These are phyloP conservation scores for Trichoderma pleuroti DNA, from an alignment of 2,329 filamentous ascomycete genomes.

Conservation along the genomic window DNA sequence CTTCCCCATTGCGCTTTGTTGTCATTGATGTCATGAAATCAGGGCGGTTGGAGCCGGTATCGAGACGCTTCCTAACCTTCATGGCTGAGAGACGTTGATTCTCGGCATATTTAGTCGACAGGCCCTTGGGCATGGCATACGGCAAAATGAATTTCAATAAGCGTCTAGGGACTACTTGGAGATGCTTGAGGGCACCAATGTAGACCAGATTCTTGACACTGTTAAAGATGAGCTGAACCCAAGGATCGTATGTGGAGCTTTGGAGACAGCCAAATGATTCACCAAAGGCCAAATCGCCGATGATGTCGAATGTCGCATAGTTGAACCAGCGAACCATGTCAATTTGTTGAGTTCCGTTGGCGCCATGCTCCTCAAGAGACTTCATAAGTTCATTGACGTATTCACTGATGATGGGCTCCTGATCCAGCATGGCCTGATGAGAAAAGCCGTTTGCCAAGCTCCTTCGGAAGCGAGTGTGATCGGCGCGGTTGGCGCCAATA, in stretches of 20 bases:
- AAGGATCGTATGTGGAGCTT: slow-evolving; percentile 26
- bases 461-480: slow-evolving; percentile 26
- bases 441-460: slow-evolving; percentile 31
- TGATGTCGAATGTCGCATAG: slow-evolving; percentile 32
- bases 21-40: slow-evolving; percentile 18
- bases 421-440: slow-evolving; percentile 30
- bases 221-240: slow-evolving; percentile 27
- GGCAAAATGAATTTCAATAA: not conserved
- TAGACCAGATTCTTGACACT: slow-evolving; percentile 9
- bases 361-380: slow-evolving; percentile 21
- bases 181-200: not conserved
- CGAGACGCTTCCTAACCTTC: slow-evolving; percentile 15
- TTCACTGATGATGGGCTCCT: slow-evolving; percentile 29
- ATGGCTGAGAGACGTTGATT: slow-evolving; percentile 1
- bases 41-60: not conserved
- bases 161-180: not conserved
- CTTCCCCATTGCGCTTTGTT: not conserved
- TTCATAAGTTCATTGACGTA: slow-evolving; percentile 29
- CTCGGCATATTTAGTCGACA: slow-evolving; percentile 1
- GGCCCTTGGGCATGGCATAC: not conserved
- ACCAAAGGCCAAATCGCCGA: slow-evolving; percentile 31
- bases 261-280: slow-evolving; percentile 30
- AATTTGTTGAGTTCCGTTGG: slow-evolving; percentile 14
- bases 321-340: slow-evolving; percentile 31
- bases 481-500: slow-evolving; percentile 21